A percentile compares a stretch with the other conserved stretches of the same genome.
Evolutionary conservation across 2,329 filamentous ascomycete species (phyloP).

Genomic region (Escovopsis sp.): DNA sequence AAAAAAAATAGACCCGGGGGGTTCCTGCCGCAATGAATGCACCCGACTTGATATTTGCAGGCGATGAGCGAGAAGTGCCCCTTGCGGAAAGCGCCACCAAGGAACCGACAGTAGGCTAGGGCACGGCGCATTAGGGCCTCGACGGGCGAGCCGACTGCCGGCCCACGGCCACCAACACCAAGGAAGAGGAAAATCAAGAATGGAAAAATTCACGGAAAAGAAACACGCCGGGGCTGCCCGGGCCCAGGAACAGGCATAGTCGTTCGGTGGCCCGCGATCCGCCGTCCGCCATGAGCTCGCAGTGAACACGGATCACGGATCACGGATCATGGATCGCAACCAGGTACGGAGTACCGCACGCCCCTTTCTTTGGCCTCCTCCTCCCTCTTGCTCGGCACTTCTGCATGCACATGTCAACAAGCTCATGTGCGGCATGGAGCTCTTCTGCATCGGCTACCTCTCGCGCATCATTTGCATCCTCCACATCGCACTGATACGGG

Average conservation of each 20-base stretch:
- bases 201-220: too few relatives aligned
- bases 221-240: too few relatives aligned
- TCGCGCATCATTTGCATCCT: too few relatives aligned
- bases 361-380: not conserved
- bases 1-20: not conserved
- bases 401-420: not conserved
- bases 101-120: too few relatives aligned
- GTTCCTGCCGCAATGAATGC: not conserved
- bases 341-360: not conserved
- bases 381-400: not conserved
- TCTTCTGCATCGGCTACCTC: not conserved
- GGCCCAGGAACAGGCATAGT: too few relatives aligned
- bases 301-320: not conserved
- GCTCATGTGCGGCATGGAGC: not conserved
- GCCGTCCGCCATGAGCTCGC: not conserved
- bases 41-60: not conserved
- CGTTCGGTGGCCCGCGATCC: slow-evolving; percentile 3
- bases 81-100: too few relatives aligned
- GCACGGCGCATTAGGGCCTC: too few relatives aligned
- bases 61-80: too few relatives aligned
- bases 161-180: not conserved
- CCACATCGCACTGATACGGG: too few relatives aligned
- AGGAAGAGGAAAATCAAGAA: not conserved
- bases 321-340: too few relatives aligned
- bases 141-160: too few relatives aligned